These are phyloP conservation scores for Exophiala lecanii-corni DNA, from an alignment of 2,329 filamentous ascomycete genomes.

Conservation along the genomic window DNA sequence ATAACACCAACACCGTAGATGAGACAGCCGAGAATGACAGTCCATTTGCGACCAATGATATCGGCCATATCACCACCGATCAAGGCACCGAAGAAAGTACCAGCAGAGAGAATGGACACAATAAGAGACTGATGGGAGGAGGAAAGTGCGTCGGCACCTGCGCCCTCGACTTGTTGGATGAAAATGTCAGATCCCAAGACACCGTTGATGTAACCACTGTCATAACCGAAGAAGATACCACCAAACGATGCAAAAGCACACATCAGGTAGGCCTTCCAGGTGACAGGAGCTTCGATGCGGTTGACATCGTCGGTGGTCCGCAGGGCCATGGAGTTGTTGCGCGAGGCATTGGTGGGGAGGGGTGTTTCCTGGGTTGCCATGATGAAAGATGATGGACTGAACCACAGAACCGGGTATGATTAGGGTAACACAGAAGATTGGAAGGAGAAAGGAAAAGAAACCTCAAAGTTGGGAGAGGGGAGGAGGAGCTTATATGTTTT, in stretches of 20 bases:
- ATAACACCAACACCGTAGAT: slow-evolving; percentile 67
- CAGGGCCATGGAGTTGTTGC: slow-evolving; percentile 8
- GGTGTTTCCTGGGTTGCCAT: slow-evolving; percentile 1
- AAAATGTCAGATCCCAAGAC: slow-evolving; percentile 50
- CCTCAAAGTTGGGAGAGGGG: background rate
- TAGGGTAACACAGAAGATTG: background rate
- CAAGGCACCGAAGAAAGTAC: slow-evolving; percentile 74
- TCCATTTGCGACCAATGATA: slow-evolving; percentile 66
- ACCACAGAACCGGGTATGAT: background rate
- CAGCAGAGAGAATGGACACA: slow-evolving; percentile 70
- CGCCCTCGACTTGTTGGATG: slow-evolving; percentile 35
- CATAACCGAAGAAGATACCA: slow-evolving; percentile 58
- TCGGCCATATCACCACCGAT: slow-evolving; percentile 75
- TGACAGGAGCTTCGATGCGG: slow-evolving; percentile 56
- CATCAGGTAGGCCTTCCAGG: slow-evolving; percentile 56
- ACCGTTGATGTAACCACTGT: slow-evolving; percentile 53
- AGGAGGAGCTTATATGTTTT: slow-evolving; percentile 1
- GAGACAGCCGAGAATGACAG: slow-evolving; percentile 63
- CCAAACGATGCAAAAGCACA: slow-evolving; percentile 59
- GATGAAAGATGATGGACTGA: background rate
- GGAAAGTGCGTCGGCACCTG: slow-evolving; percentile 34
- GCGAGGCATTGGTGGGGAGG: background rate
- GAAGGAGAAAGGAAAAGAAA: background rate
- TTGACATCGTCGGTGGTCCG: slow-evolving; percentile 38
- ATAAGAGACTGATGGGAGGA: slow-evolving; percentile 56